phyloP scores from a whole-genome alignment of 2,329 filamentous ascomycete genomes.

The Nakataea oryzae region DNA sequence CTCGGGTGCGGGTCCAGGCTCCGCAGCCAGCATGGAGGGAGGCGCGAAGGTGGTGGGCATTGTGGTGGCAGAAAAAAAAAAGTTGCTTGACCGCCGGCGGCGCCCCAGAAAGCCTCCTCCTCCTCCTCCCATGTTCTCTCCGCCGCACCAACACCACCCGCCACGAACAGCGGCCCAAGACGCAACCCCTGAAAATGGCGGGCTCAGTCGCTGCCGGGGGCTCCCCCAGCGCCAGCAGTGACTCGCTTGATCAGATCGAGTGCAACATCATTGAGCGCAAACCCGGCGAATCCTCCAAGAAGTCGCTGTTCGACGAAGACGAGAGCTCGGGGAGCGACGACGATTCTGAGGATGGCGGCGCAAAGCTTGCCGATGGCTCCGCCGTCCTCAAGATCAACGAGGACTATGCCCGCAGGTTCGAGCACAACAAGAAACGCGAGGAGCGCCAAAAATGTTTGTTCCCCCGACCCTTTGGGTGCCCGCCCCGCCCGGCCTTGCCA shows the following conservation, averaged over 20 bases:
- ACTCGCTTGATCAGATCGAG: slow-evolving; percentile 6
- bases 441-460: slow-evolving; percentile 61
- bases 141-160: background rate
- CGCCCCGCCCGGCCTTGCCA: slow-evolving; percentile 1
- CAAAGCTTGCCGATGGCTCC: slow-evolving; percentile 20
- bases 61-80: slow-evolving; percentile 2
- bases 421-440: slow-evolving; percentile 95
- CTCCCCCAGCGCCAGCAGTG: background rate
- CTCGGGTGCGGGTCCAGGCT: background rate
- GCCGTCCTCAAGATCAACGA: slow-evolving; percentile 69
- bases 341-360: slow-evolving; percentile 28
- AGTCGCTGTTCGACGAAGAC: slow-evolving; percentile 35
- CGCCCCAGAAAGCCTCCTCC: background rate
- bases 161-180: background rate
- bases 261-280: slow-evolving; percentile 8
- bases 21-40: background rate
- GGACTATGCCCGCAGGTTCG: slow-evolving; percentile 80
- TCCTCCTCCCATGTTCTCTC: too few relatives aligned
- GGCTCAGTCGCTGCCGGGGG: background rate
- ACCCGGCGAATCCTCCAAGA: slow-evolving; percentile 13
- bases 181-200: background rate
- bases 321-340: slow-evolving; percentile 30
- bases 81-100: background rate
- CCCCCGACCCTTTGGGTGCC: background rate
- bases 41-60: background rate